These are phyloP conservation scores for Naganishia sp. DNA, from an alignment of 1,284 basidiomycete species.

Conservation along the genomic window DNA sequence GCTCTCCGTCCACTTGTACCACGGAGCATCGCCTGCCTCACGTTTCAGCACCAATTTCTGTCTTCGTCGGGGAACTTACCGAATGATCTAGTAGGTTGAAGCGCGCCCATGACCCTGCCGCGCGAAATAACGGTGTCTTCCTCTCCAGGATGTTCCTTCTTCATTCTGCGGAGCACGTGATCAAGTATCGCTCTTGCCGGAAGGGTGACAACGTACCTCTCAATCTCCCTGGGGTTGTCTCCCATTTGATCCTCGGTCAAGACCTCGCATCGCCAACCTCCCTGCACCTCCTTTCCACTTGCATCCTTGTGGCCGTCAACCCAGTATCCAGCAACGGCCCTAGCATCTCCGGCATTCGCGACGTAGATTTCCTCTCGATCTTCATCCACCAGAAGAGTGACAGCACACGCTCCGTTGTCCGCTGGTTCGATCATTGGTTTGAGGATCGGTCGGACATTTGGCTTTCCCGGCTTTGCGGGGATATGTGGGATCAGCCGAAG, in stretches of 20 bases:
- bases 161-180: constrained; percentile 62
- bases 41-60: background rate
- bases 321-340: constrained; percentile 94
- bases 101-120: constrained; percentile 85
- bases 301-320: constrained; percentile 56
- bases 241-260: constrained; percentile 95
- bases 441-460: constrained; percentile 58
- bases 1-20: constrained; percentile 74
- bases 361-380: constrained; percentile 78
- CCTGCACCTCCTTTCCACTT: constrained; percentile 57
- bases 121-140: constrained; percentile 75
- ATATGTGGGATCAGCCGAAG: constrained; percentile 55
- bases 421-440: constrained; percentile 74
- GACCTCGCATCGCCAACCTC: constrained; percentile 83
- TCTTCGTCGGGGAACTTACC: constrained; percentile 55
- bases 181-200: too few species aligned
- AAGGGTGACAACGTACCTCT: constrained; percentile 38
- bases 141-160: constrained; percentile 88
- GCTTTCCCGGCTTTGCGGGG: constrained; percentile 44
- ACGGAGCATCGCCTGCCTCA: constrained; percentile 62
- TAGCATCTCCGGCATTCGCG: constrained; percentile 89
- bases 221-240: constrained; percentile 78
- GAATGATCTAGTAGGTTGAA: constrained; percentile 86
- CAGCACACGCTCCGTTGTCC: constrained; percentile 78
- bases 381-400: constrained; percentile 82